Evolutionary conservation across 2,329 filamentous ascomycete genomes (phyloP), one percentile per base, ranked within the genome.

Genomic region (Torrubiella hemipterigena): DNA sequence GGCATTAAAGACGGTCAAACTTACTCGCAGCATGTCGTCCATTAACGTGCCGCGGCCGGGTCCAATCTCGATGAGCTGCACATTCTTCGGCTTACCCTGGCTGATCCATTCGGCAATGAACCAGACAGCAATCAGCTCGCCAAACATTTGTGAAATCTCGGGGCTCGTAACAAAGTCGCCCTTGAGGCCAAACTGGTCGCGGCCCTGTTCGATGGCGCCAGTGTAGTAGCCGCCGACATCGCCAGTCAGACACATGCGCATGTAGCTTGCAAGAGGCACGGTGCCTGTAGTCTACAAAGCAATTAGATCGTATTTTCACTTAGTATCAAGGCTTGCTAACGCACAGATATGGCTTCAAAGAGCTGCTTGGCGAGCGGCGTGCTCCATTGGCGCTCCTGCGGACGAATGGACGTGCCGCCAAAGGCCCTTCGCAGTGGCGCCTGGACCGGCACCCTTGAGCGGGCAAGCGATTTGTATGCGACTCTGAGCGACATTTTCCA

Each of bases 101-200:
- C 81, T 80, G 54, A 96, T 82, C 89, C 91, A 98, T 65, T 98
- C 91, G 25, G 89, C 78, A 31, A 96, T 79, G 38, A 94, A 78
- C 91, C 91, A 98, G 44, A 98, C 73, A 5, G 85, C 91, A 34
- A 96, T 67, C 17, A 98, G 67, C 59, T 98, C 91, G 16, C 91
- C 91, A 58, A 98, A 98, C 10, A 96, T 72, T 52, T 96, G 91
- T 1, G 87, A 95, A 45, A 98, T 96, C 56, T 98, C 91, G 0
- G 91, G 91, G 0, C 87, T 95, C 0, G 91, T 98, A 31, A 96
- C 80, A 50, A 98, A 98, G 56, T 98, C 91, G 17, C 91, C 91
- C 48, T 84, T 82, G 33, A 73, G 64, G n/a, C 91, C 91, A 46
- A 98, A 98, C 40, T 89, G 87, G 49, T 95, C 87, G 28, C 77